Percentiles rank a stretch among this genome's conserved stretches.
Conservation (phyloP, 225 moss, liverwort and hornwort species). For the Polytrichum commune region DNA sequence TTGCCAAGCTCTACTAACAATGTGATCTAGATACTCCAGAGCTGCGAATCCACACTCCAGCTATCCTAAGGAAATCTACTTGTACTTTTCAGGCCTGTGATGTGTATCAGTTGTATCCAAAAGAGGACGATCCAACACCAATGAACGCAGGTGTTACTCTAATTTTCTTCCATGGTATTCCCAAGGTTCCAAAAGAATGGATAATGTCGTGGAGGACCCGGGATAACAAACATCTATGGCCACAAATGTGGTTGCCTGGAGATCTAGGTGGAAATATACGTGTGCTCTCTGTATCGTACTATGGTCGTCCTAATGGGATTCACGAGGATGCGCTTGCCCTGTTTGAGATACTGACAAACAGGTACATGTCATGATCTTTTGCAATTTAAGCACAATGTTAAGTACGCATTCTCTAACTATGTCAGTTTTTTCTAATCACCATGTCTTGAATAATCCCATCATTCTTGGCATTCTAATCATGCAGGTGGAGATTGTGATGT, state of each 20-base stretch:
- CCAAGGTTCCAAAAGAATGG: background rate
- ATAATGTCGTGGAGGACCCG: background rate
- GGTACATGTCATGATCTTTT: background rate
- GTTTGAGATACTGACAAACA: background rate
- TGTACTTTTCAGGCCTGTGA: background rate
- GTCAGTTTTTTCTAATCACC: no score
- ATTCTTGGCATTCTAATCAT: background rate
- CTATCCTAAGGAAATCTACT: background rate
- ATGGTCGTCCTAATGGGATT: background rate
- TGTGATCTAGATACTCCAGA: background rate
- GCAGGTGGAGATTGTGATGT: background rate
- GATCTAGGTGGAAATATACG: background rate
- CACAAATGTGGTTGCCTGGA: background rate
- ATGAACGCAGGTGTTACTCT: background rate
- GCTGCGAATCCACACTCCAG: background rate
- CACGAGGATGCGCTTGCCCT: no score
- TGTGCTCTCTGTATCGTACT: background rate
- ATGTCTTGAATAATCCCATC: no score
- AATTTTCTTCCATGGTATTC: background rate
- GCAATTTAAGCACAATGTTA: no score
- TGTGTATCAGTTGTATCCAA: constrained; percentile 1
- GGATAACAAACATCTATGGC: background rate
- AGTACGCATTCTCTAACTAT: no score
- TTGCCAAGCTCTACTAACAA: background rate
- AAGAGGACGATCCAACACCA: background rate